phyloP scores from a whole-genome alignment of 1,139 yeast genomes.

The Candida mesenterica region DNA sequence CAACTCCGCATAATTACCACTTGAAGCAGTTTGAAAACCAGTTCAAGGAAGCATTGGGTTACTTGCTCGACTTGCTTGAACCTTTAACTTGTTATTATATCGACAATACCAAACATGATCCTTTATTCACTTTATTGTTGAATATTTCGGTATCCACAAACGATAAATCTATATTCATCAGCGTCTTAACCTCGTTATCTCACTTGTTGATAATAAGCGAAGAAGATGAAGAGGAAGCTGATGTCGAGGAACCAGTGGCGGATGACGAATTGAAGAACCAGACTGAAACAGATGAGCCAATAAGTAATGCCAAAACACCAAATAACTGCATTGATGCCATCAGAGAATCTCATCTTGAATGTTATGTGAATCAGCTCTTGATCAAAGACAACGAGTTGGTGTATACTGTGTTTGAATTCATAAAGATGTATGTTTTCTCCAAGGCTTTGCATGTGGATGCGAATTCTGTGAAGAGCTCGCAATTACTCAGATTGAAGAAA shows the following conservation, averaged over 20 bases:
- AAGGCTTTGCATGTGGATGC: conserved; percentile 38
- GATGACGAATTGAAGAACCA: conserved; percentile 39
- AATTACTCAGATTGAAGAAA: conserved; percentile 30
- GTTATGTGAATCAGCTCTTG: conserved; percentile 29
- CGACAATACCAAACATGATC: conserved; percentile 66
- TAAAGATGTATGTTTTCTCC: conserved; percentile 39
- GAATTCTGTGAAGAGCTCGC: conserved; percentile 32
- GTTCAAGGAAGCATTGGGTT: conserved; percentile 61
- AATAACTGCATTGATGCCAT: conserved; percentile 45
- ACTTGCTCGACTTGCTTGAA: conserved; percentile 78
- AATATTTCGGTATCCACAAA: conserved; percentile 43
- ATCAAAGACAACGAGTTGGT: conserved; percentile 38
- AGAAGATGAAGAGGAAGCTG: conserved; percentile 17
- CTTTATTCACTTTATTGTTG: conserved; percentile 52
- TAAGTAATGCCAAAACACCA: conserved; percentile 21
- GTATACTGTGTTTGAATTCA: conserved; percentile 34
- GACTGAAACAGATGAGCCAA: conserved; percentile 24
- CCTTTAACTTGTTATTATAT: conserved; percentile 80
- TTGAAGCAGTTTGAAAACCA: conserved; percentile 36
- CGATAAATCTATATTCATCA: conserved; percentile 54
- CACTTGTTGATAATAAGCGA: conserved; percentile 40
- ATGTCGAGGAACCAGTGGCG: conserved; percentile 13
- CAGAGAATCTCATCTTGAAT: conserved; percentile 33
- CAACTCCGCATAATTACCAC: conserved; percentile 7
- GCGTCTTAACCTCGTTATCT: conserved; percentile 44